These are phyloP conservation scores for Neofusicoccum cordaticola DNA, from an alignment of 2,329 filamentous ascomycete genomes.

Conservation along the genomic window DNA sequence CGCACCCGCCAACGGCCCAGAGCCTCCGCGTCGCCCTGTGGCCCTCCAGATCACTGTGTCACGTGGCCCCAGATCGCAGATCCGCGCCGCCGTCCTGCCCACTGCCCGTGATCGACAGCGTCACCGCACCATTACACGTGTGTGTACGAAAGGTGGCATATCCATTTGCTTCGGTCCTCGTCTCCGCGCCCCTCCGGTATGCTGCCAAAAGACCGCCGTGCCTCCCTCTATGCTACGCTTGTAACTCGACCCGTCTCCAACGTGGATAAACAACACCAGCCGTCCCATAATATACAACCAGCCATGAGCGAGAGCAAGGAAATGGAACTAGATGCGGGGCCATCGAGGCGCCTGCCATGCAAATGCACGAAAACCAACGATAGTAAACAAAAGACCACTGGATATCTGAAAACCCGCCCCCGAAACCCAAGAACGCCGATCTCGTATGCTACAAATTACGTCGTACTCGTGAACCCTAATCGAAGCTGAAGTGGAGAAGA, in stretches of 20 bases:
- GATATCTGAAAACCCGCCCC: conserved; percentile 16
- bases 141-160: not conserved
- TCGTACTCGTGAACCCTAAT: conserved; percentile 10
- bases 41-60: not conserved
- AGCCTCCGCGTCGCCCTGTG: not conserved
- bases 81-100: not conserved
- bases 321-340: not conserved
- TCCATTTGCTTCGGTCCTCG: conserved; percentile 4
- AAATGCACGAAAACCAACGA: conserved; percentile 15
- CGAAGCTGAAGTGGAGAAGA: conserved; percentile 13
- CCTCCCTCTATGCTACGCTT: conserved; percentile 8
- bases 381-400: conserved; percentile 9
- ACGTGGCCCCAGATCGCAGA: conserved; percentile 11
- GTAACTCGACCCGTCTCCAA: conserved; percentile 12
- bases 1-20: not conserved
- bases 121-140: not conserved
- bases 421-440: conserved; percentile 12
- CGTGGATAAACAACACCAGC: not conserved
- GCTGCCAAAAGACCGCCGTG: conserved; percentile 7
- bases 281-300: conserved; percentile 16
- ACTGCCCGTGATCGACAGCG: not conserved
- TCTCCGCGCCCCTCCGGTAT: not conserved
- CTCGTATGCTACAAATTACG: conserved; percentile 17
- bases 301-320: not conserved
- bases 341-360: conserved; percentile 13